Evolutionary conservation across 2,329 filamentous ascomycete genomes (phyloP), one percentile per base, ranked within the genome.

Genomic region (Curvularia eragrostidis): DNA sequence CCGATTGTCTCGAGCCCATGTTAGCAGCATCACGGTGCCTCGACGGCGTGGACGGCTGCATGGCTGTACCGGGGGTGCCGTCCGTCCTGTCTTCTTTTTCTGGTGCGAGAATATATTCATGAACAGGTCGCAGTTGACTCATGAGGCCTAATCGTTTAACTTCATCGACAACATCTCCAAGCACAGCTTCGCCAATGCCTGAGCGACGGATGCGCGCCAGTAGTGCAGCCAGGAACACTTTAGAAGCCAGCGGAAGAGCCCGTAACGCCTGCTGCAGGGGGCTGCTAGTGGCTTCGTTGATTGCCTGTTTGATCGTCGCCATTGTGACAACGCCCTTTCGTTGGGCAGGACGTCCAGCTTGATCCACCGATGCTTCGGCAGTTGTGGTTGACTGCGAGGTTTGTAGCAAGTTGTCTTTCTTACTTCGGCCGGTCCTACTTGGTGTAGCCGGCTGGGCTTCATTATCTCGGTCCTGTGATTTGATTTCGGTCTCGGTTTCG

Each of bases 281-380:
- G 55, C 91, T 97, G 3, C 91, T 93, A 0, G 94, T 98, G 5
- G 94, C 93, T 79, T 99, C 95, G 69, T 91, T 91, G 76, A 99
- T 98, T 34, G 95, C 95, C 72, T 91, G 88, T 77, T 96, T 96
- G 75, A 98, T 90, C 3, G 92, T 97, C 51, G 90, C 88, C 70
- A 98, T 97, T 1, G 93, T 97, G 39, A 99, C 95, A 50, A 89
- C 85, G 34, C 74, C 75, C 71, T 78, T 80, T 51, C 76, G 64
- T 38, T 54, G 59, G 44, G 54, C 52, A 44, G 54, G 46, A 38
- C 57, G 56, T 34, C 49, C 64, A 57, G 65, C 61, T 63, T 61
- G 67, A 66, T 72, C 51, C 36, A 64, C 68, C 63, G 59, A 34
- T 34, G 65, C 65, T 54, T 54, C 67, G 67, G 70, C 53, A 57